phyloP scores from a whole-genome alignment of 495 filamentous ascomycete genomes.

The Daldinia loculata region DNA sequence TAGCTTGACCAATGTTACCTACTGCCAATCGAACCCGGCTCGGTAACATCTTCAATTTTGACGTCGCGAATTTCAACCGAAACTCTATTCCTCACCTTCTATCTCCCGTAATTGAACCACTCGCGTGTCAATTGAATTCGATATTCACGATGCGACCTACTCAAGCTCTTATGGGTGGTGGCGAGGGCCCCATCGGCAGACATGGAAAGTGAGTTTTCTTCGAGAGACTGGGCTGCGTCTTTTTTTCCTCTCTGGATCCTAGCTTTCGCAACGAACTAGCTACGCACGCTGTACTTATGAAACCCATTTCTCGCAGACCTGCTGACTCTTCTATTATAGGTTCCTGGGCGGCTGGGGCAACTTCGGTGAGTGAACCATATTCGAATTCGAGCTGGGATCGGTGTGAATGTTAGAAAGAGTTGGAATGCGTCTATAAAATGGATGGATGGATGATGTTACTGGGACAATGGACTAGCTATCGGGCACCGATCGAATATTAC shows the following conservation, averaged over 20 bases:
- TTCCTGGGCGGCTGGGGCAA: slow-evolving; percentile 87
- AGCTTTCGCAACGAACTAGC: background rate
- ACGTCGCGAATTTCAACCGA: slow-evolving; percentile 41
- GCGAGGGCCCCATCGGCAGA: slow-evolving; percentile 66
- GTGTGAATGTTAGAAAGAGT: background rate
- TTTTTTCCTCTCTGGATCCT: slow-evolving; percentile 36
- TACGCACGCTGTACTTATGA: background rate
- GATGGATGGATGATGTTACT: background rate
- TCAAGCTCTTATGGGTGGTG: slow-evolving; percentile 59
- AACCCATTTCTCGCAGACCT: background rate
- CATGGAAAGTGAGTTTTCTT: slow-evolving; percentile 72
- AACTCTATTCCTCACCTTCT: slow-evolving; percentile 43
- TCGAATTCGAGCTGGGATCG: background rate
- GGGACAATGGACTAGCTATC: background rate
- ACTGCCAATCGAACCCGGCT: background rate
- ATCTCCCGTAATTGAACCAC: slow-evolving; percentile 44
- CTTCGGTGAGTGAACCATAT: slow-evolving; percentile 71
- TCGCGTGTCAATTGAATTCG: slow-evolving; percentile 39
- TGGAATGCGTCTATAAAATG: background rate
- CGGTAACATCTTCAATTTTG: slow-evolving; percentile 42
- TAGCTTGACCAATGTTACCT: slow-evolving; percentile 5
- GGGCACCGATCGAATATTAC: slow-evolving; percentile 9
- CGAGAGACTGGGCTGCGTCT: slow-evolving; percentile 29
- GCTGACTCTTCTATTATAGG: slow-evolving; percentile 63
- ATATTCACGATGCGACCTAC: slow-evolving; percentile 70